Base-by-base conservation (phyloP, 495 filamentous ascomycete genomes). In the Penicillium goetzii region DNA sequence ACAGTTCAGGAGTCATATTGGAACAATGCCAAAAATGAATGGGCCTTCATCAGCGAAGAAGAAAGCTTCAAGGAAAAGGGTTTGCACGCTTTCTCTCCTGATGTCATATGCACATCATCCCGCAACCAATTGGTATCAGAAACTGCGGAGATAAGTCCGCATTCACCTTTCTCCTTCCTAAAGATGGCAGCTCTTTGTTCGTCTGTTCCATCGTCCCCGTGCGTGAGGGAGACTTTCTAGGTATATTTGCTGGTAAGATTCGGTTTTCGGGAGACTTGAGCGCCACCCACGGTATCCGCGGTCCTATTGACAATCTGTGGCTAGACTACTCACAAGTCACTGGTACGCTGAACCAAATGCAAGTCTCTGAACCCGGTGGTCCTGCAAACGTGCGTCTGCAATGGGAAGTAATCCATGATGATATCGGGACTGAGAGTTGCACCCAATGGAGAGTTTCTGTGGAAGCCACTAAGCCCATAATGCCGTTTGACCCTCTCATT, bases 291-390 rank as follows among this genome's bases (percentile, higher is more conserved):
- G 38, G 52, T 41, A 52, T 68, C 58, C 6, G 30, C n/a, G 62
- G 65, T 60, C 62, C 47, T 56, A 40, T 65, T 21, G 49, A 58
- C 40, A 62, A 62, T 61, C 58, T 68, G 43, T 66, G 28, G 62
- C 47, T 68, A 45, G 63, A 68, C 51, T 68, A 68, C 61, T 68
- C 32, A 58, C 28, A 65, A 45, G 66, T 68, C 34, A 68, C 58
- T 38, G 63, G 66, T 56, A 64, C 51, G 36, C 43, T 68, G 52
- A 68, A 65, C 52, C 32, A 65, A 55, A 65, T 68, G 36, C 26
- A 55, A 17, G 53, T 69, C 34, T 47, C 43, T 32, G 26, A 62
- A 25, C 51, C 58, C 25, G 55, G 66, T 45, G 58, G 58, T 45
- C 30, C 40, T 17, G 52, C 54, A 59, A 52, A 61, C 58, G 50